phyloP scores from a whole-genome alignment of 495 filamentous ascomycete species.

The Hypoxylon fragiforme region DNA sequence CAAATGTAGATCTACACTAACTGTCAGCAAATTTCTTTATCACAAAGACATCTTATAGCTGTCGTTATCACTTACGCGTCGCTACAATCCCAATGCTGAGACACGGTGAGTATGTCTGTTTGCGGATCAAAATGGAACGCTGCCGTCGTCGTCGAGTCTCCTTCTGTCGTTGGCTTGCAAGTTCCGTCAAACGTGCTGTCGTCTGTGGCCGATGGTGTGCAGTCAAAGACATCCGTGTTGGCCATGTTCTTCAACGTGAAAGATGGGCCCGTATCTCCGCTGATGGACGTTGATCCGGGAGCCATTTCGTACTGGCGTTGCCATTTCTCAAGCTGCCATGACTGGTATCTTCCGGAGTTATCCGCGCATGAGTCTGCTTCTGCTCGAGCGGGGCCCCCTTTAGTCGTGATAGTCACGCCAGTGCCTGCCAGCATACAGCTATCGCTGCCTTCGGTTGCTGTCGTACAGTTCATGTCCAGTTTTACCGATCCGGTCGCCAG shows the following conservation, averaged over 20 bases:
- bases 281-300: conserved; percentile 25
- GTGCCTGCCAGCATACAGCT: conserved; percentile 36
- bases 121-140: conserved; percentile 39
- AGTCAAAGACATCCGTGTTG: conserved; percentile 34
- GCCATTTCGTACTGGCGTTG: conserved; percentile 34
- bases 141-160: conserved; percentile 19
- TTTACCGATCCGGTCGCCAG: conserved; percentile 40
- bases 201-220: conserved; percentile 25
- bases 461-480: conserved; percentile 39
- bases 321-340: conserved; percentile 46
- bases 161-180: conserved; percentile 13
- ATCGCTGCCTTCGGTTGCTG: conserved; percentile 17
- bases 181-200: conserved; percentile 33
- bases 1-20: conserved; percentile 26
- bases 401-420: conserved; percentile 31
- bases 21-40: conserved; percentile 5
- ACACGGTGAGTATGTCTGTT: conserved; percentile 39
- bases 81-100: conserved; percentile 40
- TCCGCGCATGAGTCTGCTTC: conserved; percentile 33
- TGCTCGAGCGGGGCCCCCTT: conserved; percentile 3
- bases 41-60: neutral
- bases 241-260: conserved; percentile 40
- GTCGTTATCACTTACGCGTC: conserved; percentile 34
- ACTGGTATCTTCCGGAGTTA: conserved; percentile 36
- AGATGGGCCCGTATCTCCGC: conserved; percentile 40